Evolutionary conservation across 2,329 filamentous ascomycete species (phyloP).

Genomic region (Penicillium sp.): DNA sequence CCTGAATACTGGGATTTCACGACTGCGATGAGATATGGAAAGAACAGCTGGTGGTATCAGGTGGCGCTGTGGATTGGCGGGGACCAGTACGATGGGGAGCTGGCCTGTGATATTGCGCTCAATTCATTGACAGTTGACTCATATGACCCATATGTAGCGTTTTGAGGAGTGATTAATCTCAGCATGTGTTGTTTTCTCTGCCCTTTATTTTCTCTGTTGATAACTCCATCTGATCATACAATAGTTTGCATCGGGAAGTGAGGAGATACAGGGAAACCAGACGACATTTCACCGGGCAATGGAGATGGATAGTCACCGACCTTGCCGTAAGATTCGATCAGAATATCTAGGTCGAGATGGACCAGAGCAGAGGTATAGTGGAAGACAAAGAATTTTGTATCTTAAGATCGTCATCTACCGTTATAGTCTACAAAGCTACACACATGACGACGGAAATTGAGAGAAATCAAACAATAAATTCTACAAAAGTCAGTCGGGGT

Average conservation of each 20-base stretch:
- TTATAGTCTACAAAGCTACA: not conserved
- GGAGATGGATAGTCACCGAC: no score
- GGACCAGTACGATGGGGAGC: slow-evolving; percentile 22
- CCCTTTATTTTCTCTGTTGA: no score
- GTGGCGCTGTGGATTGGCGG: slow-evolving; percentile 26
- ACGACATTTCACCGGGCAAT: no score
- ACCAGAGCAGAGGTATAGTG: no score
- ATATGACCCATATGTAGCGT: slow-evolving; percentile 31
- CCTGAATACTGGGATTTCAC: slow-evolving; percentile 22
- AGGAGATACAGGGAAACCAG: no score
- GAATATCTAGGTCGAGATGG: no score
- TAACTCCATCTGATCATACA: no score
- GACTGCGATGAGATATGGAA: slow-evolving; percentile 26
- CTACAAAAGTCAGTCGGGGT: not conserved
- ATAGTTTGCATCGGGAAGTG: no score
- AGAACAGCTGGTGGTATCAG: slow-evolving; percentile 27
- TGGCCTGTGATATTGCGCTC: slow-evolving; percentile 27
- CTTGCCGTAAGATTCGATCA: no score
- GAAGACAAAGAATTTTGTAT: not conserved
- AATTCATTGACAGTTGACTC: slow-evolving; percentile 30
- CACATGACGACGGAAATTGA: not conserved
- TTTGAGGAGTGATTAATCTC: not conserved
- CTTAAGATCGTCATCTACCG: not conserved
- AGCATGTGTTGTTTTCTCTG: not conserved
- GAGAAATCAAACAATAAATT: not conserved